These are phyloP conservation scores for Cymbopogon flexuosus DNA, from an alignment of 202 grass and related monocot genomes.

Conservation along the genomic window DNA sequence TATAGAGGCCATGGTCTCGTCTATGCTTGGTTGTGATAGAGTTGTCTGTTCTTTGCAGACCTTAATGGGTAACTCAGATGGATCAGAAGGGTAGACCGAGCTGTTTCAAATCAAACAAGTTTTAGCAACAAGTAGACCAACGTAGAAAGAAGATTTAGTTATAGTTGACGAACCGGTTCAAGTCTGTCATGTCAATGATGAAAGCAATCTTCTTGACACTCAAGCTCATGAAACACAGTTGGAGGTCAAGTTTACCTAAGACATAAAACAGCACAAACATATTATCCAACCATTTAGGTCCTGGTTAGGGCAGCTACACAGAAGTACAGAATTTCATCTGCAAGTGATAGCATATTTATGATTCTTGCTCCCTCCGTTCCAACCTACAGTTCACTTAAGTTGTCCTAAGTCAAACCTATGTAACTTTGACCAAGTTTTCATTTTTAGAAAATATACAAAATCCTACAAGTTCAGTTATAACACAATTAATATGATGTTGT, in stretches of 20 bases:
- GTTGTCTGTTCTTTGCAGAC: conserved; percentile 49
- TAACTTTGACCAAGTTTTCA: background rate
- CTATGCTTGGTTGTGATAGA: conserved; percentile 29
- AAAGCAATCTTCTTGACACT: conserved; percentile 50
- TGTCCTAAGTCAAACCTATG: background rate
- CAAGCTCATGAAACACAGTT: conserved; percentile 59
- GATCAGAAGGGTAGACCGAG: conserved; percentile 61
- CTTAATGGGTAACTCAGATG: conserved; percentile 59
- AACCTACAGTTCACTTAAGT: background rate
- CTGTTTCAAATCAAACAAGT: conserved; percentile 45
- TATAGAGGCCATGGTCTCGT: conserved; percentile 38
- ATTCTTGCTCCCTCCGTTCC: background rate
- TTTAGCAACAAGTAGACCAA: conserved; percentile 6
- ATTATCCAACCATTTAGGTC: background rate
- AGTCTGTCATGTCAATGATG: conserved; percentile 59
- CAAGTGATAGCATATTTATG: background rate
- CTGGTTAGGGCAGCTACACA: background rate
- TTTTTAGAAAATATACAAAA: background rate
- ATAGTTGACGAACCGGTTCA: conserved; percentile 60
- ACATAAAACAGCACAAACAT: conserved; percentile 25
- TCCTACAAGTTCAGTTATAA: background rate
- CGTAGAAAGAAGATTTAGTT: background rate
- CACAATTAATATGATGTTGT: background rate
- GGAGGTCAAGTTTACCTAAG: conserved; percentile 58
- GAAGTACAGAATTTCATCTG: background rate